A percentile compares a stretch with the other conserved stretches of the same genome.
Evolutionary conservation across 1,139 yeast genomes (phyloP).

Genomic region (Suhomyces terraborum): DNA sequence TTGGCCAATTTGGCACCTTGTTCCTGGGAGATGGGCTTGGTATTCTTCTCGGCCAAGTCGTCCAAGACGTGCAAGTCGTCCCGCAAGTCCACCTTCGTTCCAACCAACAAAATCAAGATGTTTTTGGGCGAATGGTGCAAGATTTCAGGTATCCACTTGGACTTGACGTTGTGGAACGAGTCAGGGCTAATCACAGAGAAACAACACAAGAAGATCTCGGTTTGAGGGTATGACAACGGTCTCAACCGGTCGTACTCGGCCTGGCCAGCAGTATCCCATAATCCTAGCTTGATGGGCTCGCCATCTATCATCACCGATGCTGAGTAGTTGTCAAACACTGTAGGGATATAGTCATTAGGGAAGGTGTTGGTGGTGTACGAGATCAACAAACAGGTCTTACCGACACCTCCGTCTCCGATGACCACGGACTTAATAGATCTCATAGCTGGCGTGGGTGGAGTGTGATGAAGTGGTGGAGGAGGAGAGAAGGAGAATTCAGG

Average conservation of each 20-base stretch:
- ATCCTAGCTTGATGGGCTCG: constrained; percentile 76
- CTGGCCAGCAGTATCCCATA: constrained; percentile 99
- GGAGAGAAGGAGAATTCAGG: no score
- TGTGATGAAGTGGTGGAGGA: not conserved
- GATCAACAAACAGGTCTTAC: constrained; percentile 87
- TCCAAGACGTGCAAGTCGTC: constrained; percentile 79
- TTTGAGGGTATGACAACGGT: constrained; percentile 90
- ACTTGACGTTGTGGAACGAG: constrained; percentile 74
- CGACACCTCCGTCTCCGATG: constrained; percentile 97
- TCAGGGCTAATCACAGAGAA: constrained; percentile 84
- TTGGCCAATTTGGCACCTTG: constrained; percentile 72
- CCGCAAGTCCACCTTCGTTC: constrained; percentile 84
- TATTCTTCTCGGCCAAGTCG: constrained; percentile 63
- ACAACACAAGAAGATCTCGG: constrained; percentile 85
- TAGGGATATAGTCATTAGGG: constrained; percentile 88
- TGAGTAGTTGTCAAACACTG: constrained; percentile 54
- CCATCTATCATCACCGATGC: constrained; percentile 85
- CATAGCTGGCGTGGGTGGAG: constrained; percentile 42
- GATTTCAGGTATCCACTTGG: constrained; percentile 85
- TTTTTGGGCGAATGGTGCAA: constrained; percentile 80
- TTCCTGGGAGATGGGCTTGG: constrained; percentile 59
- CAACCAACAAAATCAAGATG: constrained; percentile 75
- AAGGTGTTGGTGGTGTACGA: constrained; percentile 87
- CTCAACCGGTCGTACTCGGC: constrained; percentile 89
- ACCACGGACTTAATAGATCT: constrained; percentile 94